These are phyloP conservation scores for Raffaelea ambrosiae DNA, from an alignment of 2,329 filamentous ascomycete species.

Conservation along the genomic window DNA sequence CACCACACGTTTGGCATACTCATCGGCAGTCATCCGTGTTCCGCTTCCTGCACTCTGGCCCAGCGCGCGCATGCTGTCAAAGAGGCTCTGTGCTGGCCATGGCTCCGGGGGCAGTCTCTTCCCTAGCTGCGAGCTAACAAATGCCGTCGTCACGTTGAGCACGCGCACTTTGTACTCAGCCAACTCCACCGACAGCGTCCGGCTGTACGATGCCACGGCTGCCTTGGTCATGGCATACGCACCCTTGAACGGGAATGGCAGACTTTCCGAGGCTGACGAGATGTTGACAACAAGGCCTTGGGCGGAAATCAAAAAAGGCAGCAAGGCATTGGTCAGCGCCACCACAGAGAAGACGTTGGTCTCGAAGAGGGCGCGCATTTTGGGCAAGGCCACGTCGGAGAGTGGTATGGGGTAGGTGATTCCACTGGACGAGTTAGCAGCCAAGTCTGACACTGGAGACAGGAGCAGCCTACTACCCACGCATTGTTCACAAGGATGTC, in stretches of 20 bases:
- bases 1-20: conserved; percentile 15
- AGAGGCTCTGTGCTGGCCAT: conserved; percentile 37
- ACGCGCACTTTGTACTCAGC: conserved; percentile 45
- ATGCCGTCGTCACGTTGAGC: conserved; percentile 42
- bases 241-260: conserved; percentile 42
- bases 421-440: conserved; percentile 2
- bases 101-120: conserved; percentile 33
- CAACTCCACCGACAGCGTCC: conserved; percentile 43
- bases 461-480: conserved; percentile 22
- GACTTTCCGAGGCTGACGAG: conserved; percentile 39
- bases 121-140: conserved; percentile 34
- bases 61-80: conserved; percentile 27
- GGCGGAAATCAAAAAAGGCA: conserved; percentile 37
- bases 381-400: conserved; percentile 39
- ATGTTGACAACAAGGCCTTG: conserved; percentile 47
- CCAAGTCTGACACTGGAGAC: not conserved
- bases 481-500: conserved; percentile 54
- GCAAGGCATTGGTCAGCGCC: conserved; percentile 41
- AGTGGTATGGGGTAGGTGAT: conserved; percentile 37
- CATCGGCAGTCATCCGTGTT: conserved; percentile 16
- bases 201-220: conserved; percentile 43
- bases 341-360: conserved; percentile 50
- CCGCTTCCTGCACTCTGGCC: conserved; percentile 16
- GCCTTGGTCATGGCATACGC: conserved; percentile 48
- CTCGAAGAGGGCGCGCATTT: conserved; percentile 44